These are phyloP conservation scores for Ceratocystis lukuohia DNA, from an alignment of 2,329 filamentous ascomycete species.

Conservation along the genomic window DNA sequence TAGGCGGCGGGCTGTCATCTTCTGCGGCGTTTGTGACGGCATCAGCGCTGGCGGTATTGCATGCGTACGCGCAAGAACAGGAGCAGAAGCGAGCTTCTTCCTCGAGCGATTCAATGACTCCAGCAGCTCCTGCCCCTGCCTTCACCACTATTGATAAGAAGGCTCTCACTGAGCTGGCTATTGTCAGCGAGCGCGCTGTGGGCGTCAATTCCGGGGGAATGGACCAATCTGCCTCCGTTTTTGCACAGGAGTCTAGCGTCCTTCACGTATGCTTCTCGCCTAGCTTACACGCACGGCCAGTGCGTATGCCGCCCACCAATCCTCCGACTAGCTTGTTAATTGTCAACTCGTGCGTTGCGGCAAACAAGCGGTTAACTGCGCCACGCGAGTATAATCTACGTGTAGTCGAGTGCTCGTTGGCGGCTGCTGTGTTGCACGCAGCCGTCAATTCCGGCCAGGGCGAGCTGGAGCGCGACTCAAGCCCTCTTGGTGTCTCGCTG, in stretches of 20 bases:
- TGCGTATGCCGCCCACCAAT: constrained; percentile 67
- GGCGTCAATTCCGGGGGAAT: constrained; percentile 97
- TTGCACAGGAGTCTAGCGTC: constrained; percentile 72
- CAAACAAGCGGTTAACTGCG: constrained; percentile 88
- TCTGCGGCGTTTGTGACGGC: constrained; percentile 89
- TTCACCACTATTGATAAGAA: constrained; percentile 62
- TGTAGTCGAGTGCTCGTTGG: constrained; percentile 88
- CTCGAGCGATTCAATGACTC: too few species aligned
- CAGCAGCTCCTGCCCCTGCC: constrained; percentile 6
- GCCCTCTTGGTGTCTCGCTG: constrained; percentile 69
- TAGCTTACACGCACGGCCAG: constrained; percentile 57
- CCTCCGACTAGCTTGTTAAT: constrained; percentile 85
- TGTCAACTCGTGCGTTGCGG: constrained; percentile 83
- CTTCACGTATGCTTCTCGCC: constrained; percentile 86
- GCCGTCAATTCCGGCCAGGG: constrained; percentile 34
- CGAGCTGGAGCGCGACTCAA: constrained; percentile 59
- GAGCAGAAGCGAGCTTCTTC: too few species aligned
- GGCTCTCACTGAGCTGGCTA: constrained; percentile 79
- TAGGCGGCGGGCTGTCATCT: constrained; percentile 82
- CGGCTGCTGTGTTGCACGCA: constrained; percentile 55
- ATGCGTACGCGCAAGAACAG: constrained; percentile 58
- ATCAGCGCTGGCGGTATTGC: constrained; percentile 75
- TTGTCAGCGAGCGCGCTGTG: constrained; percentile 85
- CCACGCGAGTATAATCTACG: constrained; percentile 93
- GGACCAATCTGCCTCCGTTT: constrained; percentile 94